Evolutionary conservation across 768 basidiomycete genomes (phyloP).

Genomic region (Boletus tylopilopsis): DNA sequence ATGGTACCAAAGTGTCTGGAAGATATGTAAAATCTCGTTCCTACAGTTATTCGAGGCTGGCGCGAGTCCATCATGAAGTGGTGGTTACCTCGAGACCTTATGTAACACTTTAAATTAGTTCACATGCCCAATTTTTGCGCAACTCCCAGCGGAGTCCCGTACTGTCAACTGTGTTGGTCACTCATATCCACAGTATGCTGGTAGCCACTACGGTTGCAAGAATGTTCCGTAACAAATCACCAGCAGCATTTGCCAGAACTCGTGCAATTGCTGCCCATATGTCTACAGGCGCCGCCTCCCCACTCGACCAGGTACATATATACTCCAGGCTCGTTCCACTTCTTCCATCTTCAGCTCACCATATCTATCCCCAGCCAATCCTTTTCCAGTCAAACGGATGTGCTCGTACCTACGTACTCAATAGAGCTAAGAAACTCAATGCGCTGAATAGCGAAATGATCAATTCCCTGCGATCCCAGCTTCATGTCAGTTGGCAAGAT

Average conservation of each 20-base stretch:
- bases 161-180: too few species aligned
- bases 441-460: conserved; percentile 82
- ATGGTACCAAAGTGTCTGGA: conserved; percentile 63
- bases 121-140: conserved; percentile 10
- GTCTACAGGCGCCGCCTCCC: conserved; percentile 21
- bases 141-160: too few species aligned
- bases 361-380: conserved; percentile 42
- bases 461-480: conserved; percentile 58
- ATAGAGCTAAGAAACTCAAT: conserved; percentile 78
- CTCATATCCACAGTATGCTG: conserved; percentile 25
- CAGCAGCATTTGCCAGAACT: conserved; percentile 28
- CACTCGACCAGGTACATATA: conserved; percentile 26
- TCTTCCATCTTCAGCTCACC: background rate
- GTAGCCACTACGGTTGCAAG: conserved; percentile 21
- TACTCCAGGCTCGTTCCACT: background rate
- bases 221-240: conserved; percentile 27
- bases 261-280: conserved; percentile 35
- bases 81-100: too few species aligned
- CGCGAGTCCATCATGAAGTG: conserved; percentile 8
- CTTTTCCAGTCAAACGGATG: conserved; percentile 65
- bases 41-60: conserved; percentile 35
- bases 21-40: conserved; percentile 50
- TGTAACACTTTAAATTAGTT: background rate
- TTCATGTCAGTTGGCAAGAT: conserved; percentile 53
- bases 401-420: conserved; percentile 70